Base-by-base conservation (phyloP, 2,329 filamentous ascomycete species). In the Pseudopyrenochaeta lycopersici region DNA sequence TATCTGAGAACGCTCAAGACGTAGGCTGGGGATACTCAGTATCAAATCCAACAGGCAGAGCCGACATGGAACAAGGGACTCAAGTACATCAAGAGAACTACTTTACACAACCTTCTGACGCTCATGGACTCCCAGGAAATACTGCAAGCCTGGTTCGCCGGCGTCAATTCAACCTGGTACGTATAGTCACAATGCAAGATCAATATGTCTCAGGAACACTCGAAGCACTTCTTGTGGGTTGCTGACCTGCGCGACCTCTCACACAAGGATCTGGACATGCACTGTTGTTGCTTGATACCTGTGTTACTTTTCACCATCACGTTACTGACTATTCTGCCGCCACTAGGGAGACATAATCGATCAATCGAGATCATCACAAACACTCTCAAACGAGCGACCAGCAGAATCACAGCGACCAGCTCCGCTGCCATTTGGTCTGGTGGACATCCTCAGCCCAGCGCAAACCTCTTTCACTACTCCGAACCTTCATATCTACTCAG, bases 361-460 rank as follows among this genome's bases (percentile, higher is more conserved):
- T 44, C 70, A 71, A 27, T 60, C 60, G 15, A 58, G 52, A 15
- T 40, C 44, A 10, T 43, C 52, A 14, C 39, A 57, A 5, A 10
- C 46, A 17, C 47, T 42, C 9, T 14, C 49, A 14, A 38, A 53
- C 7, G 46, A 57, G 14, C 48, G 40, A 17, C 7, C 54, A 50
- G 42, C 38, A 10, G 35, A 48, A 27, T 49, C 39, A 27, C 33
- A 47, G 32, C 43, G 46, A 41, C 42, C 29, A 33, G 38, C 60
- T 7, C 41, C 54, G 29, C 60, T 73, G 32, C 72, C 71, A 2
- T 75, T 75, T 50, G 71, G 71, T 11, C 48, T 76, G 0, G 52
- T 75, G 1, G 56, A 71, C 15, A 58, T 67, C 43, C 64, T 64
- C 12, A 62, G 56, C 30, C 60, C 68, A 21, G 52, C 62, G 18